phyloP scores from a whole-genome alignment of 208 protist species.

The Leishmania mexicana region DNA sequence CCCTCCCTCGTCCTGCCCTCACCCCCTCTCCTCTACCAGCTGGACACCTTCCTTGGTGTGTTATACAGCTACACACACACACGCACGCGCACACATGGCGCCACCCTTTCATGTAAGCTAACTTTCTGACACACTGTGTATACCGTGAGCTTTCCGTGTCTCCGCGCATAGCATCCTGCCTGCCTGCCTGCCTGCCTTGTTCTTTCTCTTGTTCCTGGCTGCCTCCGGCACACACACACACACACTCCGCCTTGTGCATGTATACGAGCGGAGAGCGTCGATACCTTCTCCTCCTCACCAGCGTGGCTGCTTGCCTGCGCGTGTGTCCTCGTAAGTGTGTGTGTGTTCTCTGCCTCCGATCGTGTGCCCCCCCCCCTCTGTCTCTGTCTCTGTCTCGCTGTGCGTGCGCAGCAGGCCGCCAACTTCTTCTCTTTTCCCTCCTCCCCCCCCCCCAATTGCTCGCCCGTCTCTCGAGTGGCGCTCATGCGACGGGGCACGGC shows the following conservation, averaged over 20 bases:
- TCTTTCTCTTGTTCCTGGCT: background rate
- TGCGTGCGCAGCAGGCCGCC: background rate
- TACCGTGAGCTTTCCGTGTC: background rate
- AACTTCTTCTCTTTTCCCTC: background rate
- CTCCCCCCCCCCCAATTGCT: background rate
- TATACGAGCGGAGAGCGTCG: background rate
- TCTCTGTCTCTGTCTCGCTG: background rate
- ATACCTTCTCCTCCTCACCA: conserved; percentile 10
- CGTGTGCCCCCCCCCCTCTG: too few relatives aligned
- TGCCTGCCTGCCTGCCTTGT: background rate
- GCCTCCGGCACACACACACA: background rate
- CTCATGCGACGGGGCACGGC: background rate
- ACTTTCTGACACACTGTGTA: background rate
- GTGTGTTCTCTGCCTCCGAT: background rate
- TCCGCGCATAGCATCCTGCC: background rate
- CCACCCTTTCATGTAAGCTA: conserved; percentile 1
- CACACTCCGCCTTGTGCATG: background rate
- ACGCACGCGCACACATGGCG: background rate
- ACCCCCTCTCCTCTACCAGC: background rate
- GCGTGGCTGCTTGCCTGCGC: background rate
- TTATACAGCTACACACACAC: background rate
- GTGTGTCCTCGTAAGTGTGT: background rate
- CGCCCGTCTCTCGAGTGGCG: background rate
- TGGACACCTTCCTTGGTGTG: background rate
- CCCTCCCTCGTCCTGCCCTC: background rate